Percentiles rank a stretch among this genome's conserved stretches.
Conservation (phyloP, 345 rosid species). For the Firmiana major region DNA sequence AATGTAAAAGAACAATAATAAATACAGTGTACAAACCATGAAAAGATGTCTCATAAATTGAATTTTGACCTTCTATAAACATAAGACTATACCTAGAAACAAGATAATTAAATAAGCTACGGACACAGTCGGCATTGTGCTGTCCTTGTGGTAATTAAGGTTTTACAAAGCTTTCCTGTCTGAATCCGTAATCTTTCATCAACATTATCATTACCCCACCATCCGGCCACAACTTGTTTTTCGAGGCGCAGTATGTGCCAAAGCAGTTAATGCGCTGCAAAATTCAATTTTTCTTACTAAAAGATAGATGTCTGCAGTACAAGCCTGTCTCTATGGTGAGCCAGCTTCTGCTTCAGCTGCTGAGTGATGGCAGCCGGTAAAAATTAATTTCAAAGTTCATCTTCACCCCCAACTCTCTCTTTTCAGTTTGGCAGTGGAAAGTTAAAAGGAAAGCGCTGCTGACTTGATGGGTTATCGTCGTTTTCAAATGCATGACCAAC, state of each 20-base stretch:
- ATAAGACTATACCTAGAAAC: neutral
- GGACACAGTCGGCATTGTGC: neutral
- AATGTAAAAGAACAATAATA: neutral
- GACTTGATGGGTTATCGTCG: constrained; percentile 10
- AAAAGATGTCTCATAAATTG: neutral
- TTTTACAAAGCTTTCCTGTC: neutral
- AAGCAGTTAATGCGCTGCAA: neutral
- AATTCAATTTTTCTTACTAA: neutral
- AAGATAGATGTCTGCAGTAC: constrained; percentile 9
- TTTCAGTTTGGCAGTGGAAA: neutral
- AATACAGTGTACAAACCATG: neutral
- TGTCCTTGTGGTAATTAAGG: neutral
- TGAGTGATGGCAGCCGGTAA: neutral
- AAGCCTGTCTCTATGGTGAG: neutral
- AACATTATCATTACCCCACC: neutral
- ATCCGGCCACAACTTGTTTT: neutral
- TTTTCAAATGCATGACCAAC: constrained; percentile 5
- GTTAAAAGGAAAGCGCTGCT: neutral
- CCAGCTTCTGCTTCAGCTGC: neutral
- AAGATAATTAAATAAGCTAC: neutral
- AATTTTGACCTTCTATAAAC: neutral
- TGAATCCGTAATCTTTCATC: constrained; percentile 3
- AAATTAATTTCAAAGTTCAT: neutral
- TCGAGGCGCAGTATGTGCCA: neutral
- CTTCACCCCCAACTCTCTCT: neutral